Percentiles rank a stretch among this genome's conserved stretches.
Evolutionary conservation across 352 stramenopile genomes (phyloP).

Genomic region (Pilasporangium apinafurcum): DNA sequence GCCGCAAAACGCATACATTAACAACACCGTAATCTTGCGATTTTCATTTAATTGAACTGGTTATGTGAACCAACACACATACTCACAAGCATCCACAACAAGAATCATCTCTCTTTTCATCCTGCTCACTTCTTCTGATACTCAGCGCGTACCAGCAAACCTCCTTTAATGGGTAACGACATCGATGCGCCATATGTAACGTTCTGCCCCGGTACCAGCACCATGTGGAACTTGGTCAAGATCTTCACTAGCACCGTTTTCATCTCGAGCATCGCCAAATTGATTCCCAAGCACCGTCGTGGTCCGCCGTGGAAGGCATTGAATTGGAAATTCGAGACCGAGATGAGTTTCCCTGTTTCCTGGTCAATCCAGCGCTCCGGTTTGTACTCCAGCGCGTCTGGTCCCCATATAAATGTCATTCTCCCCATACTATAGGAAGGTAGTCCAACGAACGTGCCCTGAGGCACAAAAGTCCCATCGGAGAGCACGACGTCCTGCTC

Average conservation of each 20-base stretch:
- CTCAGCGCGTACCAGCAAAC: not conserved
- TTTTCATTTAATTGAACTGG: no score
- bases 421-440: slow-evolving; percentile 21
- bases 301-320: slow-evolving; percentile 33
- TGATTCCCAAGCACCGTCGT: slow-evolving; percentile 30
- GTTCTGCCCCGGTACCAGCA: not conserved
- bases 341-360: slow-evolving; percentile 5
- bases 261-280: slow-evolving; percentile 38
- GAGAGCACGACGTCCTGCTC: slow-evolving; percentile 20
- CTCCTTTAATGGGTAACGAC: slow-evolving; percentile 1
- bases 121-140: no score
- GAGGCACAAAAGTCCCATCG: slow-evolving; percentile 16
- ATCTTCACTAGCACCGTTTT: slow-evolving; percentile 30
- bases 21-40: no score
- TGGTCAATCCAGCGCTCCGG: slow-evolving; percentile 27
- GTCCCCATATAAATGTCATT: slow-evolving; percentile 16
- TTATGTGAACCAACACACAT: no score
- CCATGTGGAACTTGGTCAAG: slow-evolving; percentile 18
- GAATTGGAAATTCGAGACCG: slow-evolving; percentile 30
- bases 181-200: slow-evolving; percentile 9
- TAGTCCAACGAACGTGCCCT: slow-evolving; percentile 13
- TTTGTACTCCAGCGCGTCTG: slow-evolving; percentile 21
- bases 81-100: no score
- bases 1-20: no score
- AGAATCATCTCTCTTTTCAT: no score